phyloP scores from a whole-genome alignment of 2,329 filamentous ascomycete species.

The Fusarium burgessii region DNA sequence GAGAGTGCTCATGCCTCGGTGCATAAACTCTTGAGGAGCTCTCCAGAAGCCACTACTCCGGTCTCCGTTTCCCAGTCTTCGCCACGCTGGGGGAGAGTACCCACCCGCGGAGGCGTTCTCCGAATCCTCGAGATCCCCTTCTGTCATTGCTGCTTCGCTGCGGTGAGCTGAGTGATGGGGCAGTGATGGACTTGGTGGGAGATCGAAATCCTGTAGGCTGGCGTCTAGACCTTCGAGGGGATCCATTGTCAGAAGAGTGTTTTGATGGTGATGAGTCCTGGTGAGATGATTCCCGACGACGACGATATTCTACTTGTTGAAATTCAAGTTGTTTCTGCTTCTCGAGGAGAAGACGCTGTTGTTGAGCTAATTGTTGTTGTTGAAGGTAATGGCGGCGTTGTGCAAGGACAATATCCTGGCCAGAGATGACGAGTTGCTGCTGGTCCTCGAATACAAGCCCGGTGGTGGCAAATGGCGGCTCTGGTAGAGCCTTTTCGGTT shows the following conservation, averaged over 20 bases:
- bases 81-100: conserved; percentile 71
- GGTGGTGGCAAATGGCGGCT: conserved; percentile 39
- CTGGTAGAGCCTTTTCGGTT: conserved; percentile 46
- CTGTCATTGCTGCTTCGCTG: conserved; percentile 53
- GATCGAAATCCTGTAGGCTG: conserved; percentile 67
- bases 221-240: conserved; percentile 60
- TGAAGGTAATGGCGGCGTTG: conserved; percentile 42
- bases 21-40: conserved; percentile 62
- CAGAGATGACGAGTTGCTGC: conserved; percentile 49
- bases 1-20: conserved; percentile 50
- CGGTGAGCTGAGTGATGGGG: conserved; percentile 50
- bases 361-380: conserved; percentile 32
- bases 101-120: conserved; percentile 64
- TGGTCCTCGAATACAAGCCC: conserved; percentile 51
- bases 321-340: conserved; percentile 40
- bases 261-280: conserved; percentile 21
- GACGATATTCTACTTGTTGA: conserved; percentile 33
- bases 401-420: conserved; percentile 48
- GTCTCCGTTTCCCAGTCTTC: conserved; percentile 69
- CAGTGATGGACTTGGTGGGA: conserved; percentile 57
- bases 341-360: conserved; percentile 30
- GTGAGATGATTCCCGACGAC: conserved; percentile 29
- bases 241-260: conserved; percentile 47
- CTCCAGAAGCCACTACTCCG: conserved; percentile 72
- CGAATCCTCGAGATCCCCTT: conserved; percentile 57